phyloP scores from a whole-genome alignment of 2,329 filamentous ascomycete species.

The Alternaria arbusti region DNA sequence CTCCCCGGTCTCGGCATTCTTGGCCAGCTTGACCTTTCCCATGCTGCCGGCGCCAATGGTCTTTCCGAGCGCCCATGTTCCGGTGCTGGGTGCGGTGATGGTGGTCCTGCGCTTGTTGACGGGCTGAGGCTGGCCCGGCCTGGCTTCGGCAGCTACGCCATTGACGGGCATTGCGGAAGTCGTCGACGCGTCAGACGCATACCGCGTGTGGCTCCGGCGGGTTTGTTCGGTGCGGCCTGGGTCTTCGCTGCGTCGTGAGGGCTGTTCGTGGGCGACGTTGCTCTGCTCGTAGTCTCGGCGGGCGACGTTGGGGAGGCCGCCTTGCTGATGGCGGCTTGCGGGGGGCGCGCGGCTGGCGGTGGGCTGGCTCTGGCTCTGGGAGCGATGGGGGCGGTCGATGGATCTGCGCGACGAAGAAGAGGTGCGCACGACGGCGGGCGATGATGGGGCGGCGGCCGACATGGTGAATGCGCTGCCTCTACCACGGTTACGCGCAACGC shows the following conservation, averaged over 20 bases:
- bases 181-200: constrained; percentile 53
- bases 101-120: constrained; percentile 68
- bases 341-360: constrained; percentile 36
- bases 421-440: constrained; percentile 51
- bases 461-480: constrained; percentile 33
- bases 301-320: constrained; percentile 58
- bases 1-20: constrained; percentile 87
- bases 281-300: constrained; percentile 77
- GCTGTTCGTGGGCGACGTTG: constrained; percentile 64
- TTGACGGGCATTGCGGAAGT: constrained; percentile 47
- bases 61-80: constrained; percentile 94
- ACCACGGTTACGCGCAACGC: constrained; percentile 19
- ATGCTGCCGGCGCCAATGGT: constrained; percentile 98
- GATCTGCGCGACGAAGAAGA: constrained; percentile 39
- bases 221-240: constrained; percentile 62
- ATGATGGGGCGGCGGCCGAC: constrained; percentile 49
- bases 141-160: constrained; percentile 43
- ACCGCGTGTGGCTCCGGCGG: constrained; percentile 54
- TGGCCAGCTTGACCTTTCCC: constrained; percentile 97
- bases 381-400: constrained; percentile 44
- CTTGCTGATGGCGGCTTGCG: constrained; percentile 49
- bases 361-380: constrained; percentile 43
- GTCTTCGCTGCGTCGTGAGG: constrained; percentile 66
- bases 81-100: constrained; percentile 81
- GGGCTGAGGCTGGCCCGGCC: constrained; percentile 25